Evolutionary conservation across 2,329 filamentous ascomycete genomes (phyloP), one percentile per base, ranked within the genome.

Genomic region (Calonectria honghensis): DNA sequence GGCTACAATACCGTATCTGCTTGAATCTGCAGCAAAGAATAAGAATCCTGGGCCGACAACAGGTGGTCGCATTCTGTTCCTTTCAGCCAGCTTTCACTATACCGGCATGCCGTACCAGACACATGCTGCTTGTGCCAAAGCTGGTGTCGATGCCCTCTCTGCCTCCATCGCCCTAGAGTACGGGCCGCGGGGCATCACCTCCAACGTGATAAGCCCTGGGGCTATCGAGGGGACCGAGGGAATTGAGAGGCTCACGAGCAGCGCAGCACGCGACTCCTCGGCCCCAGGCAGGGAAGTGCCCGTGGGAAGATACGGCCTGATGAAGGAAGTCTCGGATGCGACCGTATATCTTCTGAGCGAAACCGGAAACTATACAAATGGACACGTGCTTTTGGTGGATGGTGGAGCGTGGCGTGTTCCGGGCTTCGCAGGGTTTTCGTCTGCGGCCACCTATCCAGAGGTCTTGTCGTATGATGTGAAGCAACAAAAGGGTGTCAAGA

Each of bases 1-100:
- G 20, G 54, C 66, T 3, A 64, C 54, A 6, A 20, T 69, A 2
- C 65, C 57, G 2, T n/a, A 73, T 31, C 57, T 73, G 6, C 45
- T 68, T 1, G 29, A 61, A 4, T 50, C 37, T n/a, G 64, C 70
- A 20, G 29, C 64, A 32, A 72, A 32, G 64, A 68, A 52, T n/a
- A 63, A 51, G 9, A 59, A 45, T 10, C 14, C 31, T 1, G 63
- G 51, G 2, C 31, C 41, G 24, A 57, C 48, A 0, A 68, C 64
- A 7, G 66, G 66, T 31, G 71, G 71, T 3, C 59, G 50, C 5
- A 73, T 73, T 41, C 20, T 73, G 6, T 73, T 64, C 65, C 52
- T 73, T n/a, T 73, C 71, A 7, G 66, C 71, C 10, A 69, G 65
- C 7, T 48, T 73, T 3, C 71, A 73, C 24, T 73, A 73, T 31